Percentiles rank a stretch among this genome's conserved stretches.
phyloP scores from a whole-genome alignment of 257 asterid genomes.

The Solanum medicagineum region DNA sequence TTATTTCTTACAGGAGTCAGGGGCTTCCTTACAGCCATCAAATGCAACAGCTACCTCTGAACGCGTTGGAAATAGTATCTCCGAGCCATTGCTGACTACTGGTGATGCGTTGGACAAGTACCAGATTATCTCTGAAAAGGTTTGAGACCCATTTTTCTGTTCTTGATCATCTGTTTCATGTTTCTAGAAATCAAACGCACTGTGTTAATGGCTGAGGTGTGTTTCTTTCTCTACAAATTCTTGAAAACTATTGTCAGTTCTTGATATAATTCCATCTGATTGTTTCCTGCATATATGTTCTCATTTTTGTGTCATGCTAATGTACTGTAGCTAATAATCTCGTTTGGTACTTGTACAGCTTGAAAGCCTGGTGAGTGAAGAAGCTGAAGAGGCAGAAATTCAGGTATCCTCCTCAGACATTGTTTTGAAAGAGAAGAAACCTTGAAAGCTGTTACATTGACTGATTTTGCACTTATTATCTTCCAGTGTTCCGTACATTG shows the following conservation, averaged over 20 bases:
- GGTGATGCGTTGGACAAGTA: constrained; percentile 89
- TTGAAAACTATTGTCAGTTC: neutral
- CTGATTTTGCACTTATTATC: neutral
- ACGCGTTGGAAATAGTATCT: constrained; percentile 35
- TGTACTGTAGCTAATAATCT: constrained; percentile 1
- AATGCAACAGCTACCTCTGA: constrained; percentile 51
- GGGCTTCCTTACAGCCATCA: constrained; percentile 33
- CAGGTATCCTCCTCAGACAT: constrained; percentile 34
- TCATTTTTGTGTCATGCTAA: neutral
- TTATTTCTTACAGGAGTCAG: constrained; percentile 44
- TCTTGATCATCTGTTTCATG: neutral
- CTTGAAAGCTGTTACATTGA: neutral
- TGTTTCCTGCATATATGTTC: neutral
- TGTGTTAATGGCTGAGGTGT: neutral
- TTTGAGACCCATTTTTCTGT: constrained; percentile 6
- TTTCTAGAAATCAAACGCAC: neutral
- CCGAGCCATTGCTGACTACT: constrained; percentile 64
- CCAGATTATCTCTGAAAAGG: constrained; percentile 88
- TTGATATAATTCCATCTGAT: neutral
- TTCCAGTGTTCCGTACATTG: neutral
- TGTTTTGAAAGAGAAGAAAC: neutral
- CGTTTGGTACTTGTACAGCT: constrained; percentile 41
- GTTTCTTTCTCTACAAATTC: neutral
- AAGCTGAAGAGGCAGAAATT: constrained; percentile 62
- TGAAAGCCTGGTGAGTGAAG: constrained; percentile 49